A percentile compares a stretch with the other conserved stretches of the same genome.
These are phyloP conservation scores for Fonsecaea nubica DNA, from an alignment of 2,329 filamentous ascomycete species.

Conservation along the genomic window DNA sequence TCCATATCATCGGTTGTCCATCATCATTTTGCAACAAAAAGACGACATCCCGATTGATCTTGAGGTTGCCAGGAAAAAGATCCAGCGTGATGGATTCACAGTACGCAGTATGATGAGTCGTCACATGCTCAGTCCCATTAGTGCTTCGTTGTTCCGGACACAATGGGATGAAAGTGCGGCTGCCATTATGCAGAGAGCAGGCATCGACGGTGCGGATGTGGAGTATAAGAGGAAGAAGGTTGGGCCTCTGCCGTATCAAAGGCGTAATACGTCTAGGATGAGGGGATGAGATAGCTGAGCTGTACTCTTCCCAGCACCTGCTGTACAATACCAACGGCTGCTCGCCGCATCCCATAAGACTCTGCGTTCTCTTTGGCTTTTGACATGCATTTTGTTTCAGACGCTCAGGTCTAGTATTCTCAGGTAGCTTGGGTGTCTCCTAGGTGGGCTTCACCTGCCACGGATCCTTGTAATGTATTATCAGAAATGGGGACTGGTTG, in stretches of 20 bases:
- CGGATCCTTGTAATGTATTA: not conserved
- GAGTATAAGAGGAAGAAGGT: constrained; percentile 84
- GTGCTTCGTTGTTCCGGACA: constrained; percentile 85
- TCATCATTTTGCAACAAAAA: constrained; percentile 83
- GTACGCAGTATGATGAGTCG: constrained; percentile 76
- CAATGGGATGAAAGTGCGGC: constrained; percentile 88
- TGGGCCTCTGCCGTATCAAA: constrained; percentile 70
- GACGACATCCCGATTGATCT: constrained; percentile 66
- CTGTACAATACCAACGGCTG: constrained; percentile 24
- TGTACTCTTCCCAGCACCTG: constrained; percentile 40
- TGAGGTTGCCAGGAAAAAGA: constrained; percentile 60
- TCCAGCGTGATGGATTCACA: constrained; percentile 71
- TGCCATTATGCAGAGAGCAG: constrained; percentile 82
- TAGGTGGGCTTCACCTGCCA: not conserved
- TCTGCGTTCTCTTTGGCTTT: not conserved
- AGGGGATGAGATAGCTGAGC: constrained; percentile 50
- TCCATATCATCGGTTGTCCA: constrained; percentile 85
- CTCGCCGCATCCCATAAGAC: constrained; percentile 9
- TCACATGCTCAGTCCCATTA: constrained; percentile 73
- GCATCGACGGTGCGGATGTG: constrained; percentile 75
- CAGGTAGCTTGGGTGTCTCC: constrained; percentile 16
- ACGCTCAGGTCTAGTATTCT: not conserved
- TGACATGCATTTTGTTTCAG: not conserved
- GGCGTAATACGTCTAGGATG: constrained; percentile 54
- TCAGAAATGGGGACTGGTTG: constrained; percentile 12